These are phyloP conservation scores for Wickerhamiella spandovensis DNA, from an alignment of 805 yeast species.

Conservation along the genomic window DNA sequence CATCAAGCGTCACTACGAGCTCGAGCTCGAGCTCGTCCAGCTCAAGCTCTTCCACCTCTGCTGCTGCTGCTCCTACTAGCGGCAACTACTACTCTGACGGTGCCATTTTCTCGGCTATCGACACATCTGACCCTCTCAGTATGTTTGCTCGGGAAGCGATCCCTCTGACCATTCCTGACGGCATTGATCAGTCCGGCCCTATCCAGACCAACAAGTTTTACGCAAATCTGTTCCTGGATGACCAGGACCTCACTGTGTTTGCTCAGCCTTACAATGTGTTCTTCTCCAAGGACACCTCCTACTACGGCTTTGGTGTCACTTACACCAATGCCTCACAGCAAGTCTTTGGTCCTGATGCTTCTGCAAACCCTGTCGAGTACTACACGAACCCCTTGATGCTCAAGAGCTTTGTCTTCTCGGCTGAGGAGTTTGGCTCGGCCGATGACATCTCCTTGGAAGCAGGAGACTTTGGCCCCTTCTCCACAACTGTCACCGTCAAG, in stretches of 20 bases:
- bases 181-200: constrained; percentile 34
- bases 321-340: constrained; percentile 37
- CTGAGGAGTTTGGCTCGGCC: constrained; percentile 32
- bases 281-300: constrained; percentile 33
- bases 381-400: constrained; percentile 42
- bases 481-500: constrained; percentile 31
- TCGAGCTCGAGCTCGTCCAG: constrained; percentile 4
- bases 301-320: constrained; percentile 49
- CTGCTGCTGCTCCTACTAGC: constrained; percentile 6
- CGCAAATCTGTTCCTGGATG: constrained; percentile 46
- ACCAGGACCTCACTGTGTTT: constrained; percentile 42
- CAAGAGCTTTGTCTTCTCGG: constrained; percentile 41
- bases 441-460: constrained; percentile 30
- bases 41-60: not conserved
- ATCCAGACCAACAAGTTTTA: constrained; percentile 68
- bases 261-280: constrained; percentile 56
- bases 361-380: constrained; percentile 29
- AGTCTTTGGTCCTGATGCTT: constrained; percentile 33
- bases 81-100: constrained; percentile 19
- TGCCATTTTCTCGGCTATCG: constrained; percentile 38
- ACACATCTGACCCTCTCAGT: constrained; percentile 32
- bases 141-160: constrained; percentile 35
- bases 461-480: constrained; percentile 36
- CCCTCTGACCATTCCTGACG: constrained; percentile 34
- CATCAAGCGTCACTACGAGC: no score